Evolutionary conservation across 1,284 basidiomycete genomes (phyloP).

Genomic region (Ganoderma sinense): DNA sequence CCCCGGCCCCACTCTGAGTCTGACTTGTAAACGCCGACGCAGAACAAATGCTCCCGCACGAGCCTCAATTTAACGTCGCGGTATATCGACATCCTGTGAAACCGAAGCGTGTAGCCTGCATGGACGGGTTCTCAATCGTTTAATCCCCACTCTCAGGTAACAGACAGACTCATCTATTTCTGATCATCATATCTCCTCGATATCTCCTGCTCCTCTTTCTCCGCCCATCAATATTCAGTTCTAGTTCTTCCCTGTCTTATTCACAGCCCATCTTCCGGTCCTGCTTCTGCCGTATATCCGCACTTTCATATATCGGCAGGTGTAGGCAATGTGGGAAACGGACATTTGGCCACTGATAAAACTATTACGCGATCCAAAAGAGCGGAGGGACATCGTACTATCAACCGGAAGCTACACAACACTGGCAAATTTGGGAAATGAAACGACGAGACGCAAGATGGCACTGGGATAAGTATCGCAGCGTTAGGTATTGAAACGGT

Average conservation of each 20-base stretch:
- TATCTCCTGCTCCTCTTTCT: conserved; percentile 12
- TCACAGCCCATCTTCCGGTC: not conserved
- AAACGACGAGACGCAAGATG: conserved; percentile 25
- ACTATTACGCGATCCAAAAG: conserved; percentile 34
- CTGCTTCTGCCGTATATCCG: not conserved
- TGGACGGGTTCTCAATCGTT: not conserved
- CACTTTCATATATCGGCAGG: not conserved
- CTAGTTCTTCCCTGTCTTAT: conserved; percentile 12
- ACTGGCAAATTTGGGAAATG: conserved; percentile 23
- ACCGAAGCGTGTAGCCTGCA: not conserved
- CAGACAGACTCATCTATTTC: conserved; percentile 24
- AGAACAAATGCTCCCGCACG: not conserved
- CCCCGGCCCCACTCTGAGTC: not conserved
- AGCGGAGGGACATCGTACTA: conserved; percentile 31
- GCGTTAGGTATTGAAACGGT: conserved; percentile 30
- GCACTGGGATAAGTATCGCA: conserved; percentile 25
- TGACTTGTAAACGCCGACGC: not conserved
- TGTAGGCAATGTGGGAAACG: conserved; percentile 1
- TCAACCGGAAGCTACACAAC: conserved; percentile 28
- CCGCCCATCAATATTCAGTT: conserved; percentile 21
- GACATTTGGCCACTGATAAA: conserved; percentile 10
- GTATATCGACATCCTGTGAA: not conserved
- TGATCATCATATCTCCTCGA: conserved; percentile 28
- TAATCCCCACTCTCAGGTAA: not conserved
- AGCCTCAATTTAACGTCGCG: not conserved